Conservation (phyloP, 306 rosid genomes). For the Rosa lucieae region DNA sequence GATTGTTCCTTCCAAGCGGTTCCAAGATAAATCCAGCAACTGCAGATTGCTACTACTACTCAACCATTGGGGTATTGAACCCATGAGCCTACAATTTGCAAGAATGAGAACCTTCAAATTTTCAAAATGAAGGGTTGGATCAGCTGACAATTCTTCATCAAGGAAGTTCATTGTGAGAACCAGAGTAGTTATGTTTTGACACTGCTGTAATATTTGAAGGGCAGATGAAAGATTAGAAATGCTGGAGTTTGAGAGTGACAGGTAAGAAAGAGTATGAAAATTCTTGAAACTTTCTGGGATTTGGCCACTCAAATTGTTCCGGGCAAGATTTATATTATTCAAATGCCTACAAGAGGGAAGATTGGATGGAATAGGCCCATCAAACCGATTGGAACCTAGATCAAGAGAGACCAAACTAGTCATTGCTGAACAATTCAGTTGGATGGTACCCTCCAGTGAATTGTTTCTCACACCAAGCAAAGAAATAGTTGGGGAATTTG, state of each 20-base stretch:
- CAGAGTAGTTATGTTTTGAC: slow-evolving; percentile 33
- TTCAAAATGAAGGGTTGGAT: slow-evolving; percentile 17
- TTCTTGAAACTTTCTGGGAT: slow-evolving; percentile 32
- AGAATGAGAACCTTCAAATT: slow-evolving; percentile 34
- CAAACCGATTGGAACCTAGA: slow-evolving; percentile 33
- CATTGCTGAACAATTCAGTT: slow-evolving; percentile 34
- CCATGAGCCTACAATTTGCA: slow-evolving; percentile 37
- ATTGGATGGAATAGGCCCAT: slow-evolving; percentile 34
- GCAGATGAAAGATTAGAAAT: slow-evolving; percentile 34
- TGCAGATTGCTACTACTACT: slow-evolving; percentile 35
- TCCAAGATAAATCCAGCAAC: slow-evolving; percentile 49
- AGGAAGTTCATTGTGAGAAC: slow-evolving; percentile 29
- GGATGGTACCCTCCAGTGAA: slow-evolving; percentile 19
- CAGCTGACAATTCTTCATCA: slow-evolving; percentile 35
- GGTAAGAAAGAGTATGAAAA: slow-evolving; percentile 23
- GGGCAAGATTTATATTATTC: slow-evolving; percentile 28
- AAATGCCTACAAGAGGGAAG: slow-evolving; percentile 34
- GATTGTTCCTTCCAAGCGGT: slow-evolving; percentile 34
- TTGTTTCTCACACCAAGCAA: slow-evolving; percentile 27
- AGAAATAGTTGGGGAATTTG: slow-evolving; percentile 17
- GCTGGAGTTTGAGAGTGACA: slow-evolving; percentile 27
- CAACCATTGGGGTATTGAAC: slow-evolving; percentile 52
- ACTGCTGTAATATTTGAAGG: slow-evolving; percentile 32
- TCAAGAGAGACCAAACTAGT: slow-evolving; percentile 30
- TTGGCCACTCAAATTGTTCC: slow-evolving; percentile 21